Percentiles rank a stretch among this genome's conserved stretches.
Evolutionary conservation across 2,329 filamentous ascomycete genomes (phyloP).

Genomic region (Diaporthe australafricana): DNA sequence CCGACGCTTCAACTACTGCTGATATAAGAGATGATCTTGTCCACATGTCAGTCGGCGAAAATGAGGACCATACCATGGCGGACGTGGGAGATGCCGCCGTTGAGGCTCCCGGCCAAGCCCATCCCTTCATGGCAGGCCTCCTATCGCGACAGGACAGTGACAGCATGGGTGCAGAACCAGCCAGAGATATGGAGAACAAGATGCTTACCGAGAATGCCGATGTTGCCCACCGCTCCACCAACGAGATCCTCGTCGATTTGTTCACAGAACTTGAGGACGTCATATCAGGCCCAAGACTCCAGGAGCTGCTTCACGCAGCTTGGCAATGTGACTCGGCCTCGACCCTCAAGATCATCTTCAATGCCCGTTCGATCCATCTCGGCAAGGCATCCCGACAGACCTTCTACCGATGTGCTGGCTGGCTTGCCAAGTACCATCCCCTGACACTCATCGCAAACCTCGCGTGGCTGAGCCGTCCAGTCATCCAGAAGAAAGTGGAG

Average conservation of each 20-base stretch:
- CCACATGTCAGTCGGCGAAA: conserved; percentile 16
- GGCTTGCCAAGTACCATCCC: conserved; percentile 67
- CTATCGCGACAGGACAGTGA: conserved; percentile 38
- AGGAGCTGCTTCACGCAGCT: conserved; percentile 56
- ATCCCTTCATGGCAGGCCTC: conserved; percentile 52
- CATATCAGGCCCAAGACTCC: conserved; percentile 50
- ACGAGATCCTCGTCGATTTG: conserved; percentile 61
- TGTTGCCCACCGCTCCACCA: conserved; percentile 59
- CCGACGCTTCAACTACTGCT: conserved; percentile 34
- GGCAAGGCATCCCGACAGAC: conserved; percentile 64
- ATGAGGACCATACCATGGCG: not conserved
- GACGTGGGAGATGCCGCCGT: not conserved
- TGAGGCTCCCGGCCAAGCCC: not conserved
- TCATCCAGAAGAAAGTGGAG: conserved; percentile 65
- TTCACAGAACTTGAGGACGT: conserved; percentile 63
- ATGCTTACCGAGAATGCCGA: conserved; percentile 66
- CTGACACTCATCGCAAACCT: conserved; percentile 65
- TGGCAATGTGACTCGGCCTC: conserved; percentile 61
- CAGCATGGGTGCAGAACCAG: not conserved
- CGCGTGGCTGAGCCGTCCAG: conserved; percentile 64
- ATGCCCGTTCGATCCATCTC: conserved; percentile 69
- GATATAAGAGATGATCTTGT: conserved; percentile 32
- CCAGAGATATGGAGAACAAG: conserved; percentile 51
- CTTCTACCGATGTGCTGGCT: conserved; percentile 66
- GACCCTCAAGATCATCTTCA: conserved; percentile 71